Evolutionary conservation across 2,329 filamentous ascomycete genomes (phyloP).

Genomic region (Aspergillus transmontanensis): DNA sequence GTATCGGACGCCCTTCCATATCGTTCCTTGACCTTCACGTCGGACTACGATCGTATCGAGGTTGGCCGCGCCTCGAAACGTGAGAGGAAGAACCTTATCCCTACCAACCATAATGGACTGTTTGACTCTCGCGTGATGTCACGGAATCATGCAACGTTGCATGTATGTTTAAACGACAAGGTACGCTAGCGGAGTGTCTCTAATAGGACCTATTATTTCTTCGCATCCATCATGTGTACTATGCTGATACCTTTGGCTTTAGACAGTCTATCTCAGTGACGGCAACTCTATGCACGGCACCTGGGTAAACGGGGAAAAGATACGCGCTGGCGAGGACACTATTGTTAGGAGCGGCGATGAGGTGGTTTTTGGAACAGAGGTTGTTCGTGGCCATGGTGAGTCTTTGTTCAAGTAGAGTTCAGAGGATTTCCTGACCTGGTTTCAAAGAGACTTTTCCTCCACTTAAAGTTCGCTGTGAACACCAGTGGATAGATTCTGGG

Average conservation of each 20-base stretch:
- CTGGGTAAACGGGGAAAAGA: slow-evolving; percentile 51
- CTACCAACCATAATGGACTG: slow-evolving; percentile 43
- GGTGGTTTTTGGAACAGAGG: slow-evolving; percentile 51
- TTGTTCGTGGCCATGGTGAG: slow-evolving; percentile 51
- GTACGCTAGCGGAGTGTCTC: slow-evolving; percentile 21
- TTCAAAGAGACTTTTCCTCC: slow-evolving; percentile 35
- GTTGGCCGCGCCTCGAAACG: slow-evolving; percentile 48
- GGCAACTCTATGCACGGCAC: slow-evolving; percentile 65
- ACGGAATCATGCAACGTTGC: slow-evolving; percentile 46
- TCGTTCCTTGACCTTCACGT: slow-evolving; percentile 37
- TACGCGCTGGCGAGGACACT: slow-evolving; percentile 43
- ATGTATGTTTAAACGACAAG: slow-evolving; percentile 28
- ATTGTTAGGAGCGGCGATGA: slow-evolving; percentile 41
- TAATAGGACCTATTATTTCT: neutral
- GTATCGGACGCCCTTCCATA: slow-evolving; percentile 26
- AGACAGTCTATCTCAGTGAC: slow-evolving; percentile 56
- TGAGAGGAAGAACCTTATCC: slow-evolving; percentile 37
- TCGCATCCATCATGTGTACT: neutral
- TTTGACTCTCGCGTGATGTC: slow-evolving; percentile 53
- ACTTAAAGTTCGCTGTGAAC: slow-evolving; percentile 33
- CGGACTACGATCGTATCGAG: slow-evolving; percentile 28
- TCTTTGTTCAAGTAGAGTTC: slow-evolving; percentile 3
- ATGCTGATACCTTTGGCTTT: neutral
- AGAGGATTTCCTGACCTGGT: neutral
- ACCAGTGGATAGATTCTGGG: slow-evolving; percentile 31